These are phyloP conservation scores for Kurtzmaniella cleridarum DNA, from an alignment of 805 yeast genomes.

Conservation along the genomic window DNA sequence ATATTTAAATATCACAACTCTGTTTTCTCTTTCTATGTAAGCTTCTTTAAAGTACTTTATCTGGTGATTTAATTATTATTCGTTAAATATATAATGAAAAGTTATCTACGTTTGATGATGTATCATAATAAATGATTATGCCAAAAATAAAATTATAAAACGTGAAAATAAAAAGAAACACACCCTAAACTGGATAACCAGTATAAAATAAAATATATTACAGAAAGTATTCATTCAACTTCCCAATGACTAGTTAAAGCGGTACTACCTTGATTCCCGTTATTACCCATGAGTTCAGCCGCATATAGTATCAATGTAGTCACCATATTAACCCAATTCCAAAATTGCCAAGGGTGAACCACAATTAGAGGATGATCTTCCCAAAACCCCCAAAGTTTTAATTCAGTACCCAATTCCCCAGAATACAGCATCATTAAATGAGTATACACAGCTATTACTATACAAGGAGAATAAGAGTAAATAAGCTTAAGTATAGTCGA, in stretches of 20 bases:
- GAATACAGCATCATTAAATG: slow-evolving; percentile 88
- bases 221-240: slow-evolving; percentile 20
- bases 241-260: slow-evolving; percentile 42
- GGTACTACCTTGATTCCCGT: slow-evolving; percentile 22
- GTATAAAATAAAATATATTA: neutral
- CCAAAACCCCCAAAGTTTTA: slow-evolving; percentile 58
- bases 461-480: slow-evolving; percentile 89
- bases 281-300: slow-evolving; percentile 57
- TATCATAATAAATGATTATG: no score
- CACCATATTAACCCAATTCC: slow-evolving; percentile 95
- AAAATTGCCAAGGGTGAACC: slow-evolving; percentile 83
- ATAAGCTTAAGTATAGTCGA: slow-evolving; percentile 49
- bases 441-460: slow-evolving; percentile 91
- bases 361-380: slow-evolving; percentile 18
- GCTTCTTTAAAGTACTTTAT: no score
- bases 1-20: no score
- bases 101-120: no score
- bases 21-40: no score
- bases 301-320: slow-evolving; percentile 75
- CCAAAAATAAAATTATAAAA: neutral
- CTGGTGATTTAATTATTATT: no score
- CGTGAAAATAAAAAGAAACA: neutral
- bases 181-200: no score
- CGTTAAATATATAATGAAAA: no score
- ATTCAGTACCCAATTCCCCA: slow-evolving; percentile 62